Evolutionary conservation across 1,139 yeast species (phyloP), one percentile per base, ranked within the genome.

Genomic region (Suhomyces choctaworum): DNA sequence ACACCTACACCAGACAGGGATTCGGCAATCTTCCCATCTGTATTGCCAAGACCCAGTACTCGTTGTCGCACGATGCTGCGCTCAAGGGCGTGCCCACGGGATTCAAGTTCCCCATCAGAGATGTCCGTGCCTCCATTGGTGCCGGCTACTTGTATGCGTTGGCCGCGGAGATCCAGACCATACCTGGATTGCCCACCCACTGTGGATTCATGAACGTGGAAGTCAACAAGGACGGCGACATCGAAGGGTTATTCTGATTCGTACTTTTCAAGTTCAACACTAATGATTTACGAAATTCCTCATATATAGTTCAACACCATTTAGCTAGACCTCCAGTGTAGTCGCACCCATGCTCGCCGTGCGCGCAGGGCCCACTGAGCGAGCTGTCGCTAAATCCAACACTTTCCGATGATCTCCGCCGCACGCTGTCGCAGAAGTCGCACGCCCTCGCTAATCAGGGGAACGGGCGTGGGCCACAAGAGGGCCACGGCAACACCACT

Each of bases 171-270:
- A 84, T 84, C 47, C 83, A 80, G 78, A 84, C 94, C 21, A 84
- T 84, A 52, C 94, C 94, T 27, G 92, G 94, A 38, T 71, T 84
- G 53, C 83, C 92, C 41, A 83, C 92, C 9, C 84, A 82, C 58
- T 83, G 87, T 41, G 92, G 92, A 24, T 84, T 80, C 64, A 83
- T 84, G 90, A 82, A 83, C 50, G 90, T 84, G 36, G 92, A 84
- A 60, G 85, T 84, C 27, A 76, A 80, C 55, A 87, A 82, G 25
- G 78, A 83, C 29, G 92, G 90, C 34, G 83, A 83, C 49, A 83
- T 84, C 42, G 95, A 88, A 51, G 98, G 98, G 35, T 77, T 92
- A 67, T 90, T 90, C 62, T 90, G 73, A 62, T 25, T 19, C 29
- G 24, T 25, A 25, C 25, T 24, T 30, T 33, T 27, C 29, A 31